These are phyloP conservation scores for Syzygium aromaticum DNA, from an alignment of 345 rosid genomes.

Conservation along the genomic window DNA sequence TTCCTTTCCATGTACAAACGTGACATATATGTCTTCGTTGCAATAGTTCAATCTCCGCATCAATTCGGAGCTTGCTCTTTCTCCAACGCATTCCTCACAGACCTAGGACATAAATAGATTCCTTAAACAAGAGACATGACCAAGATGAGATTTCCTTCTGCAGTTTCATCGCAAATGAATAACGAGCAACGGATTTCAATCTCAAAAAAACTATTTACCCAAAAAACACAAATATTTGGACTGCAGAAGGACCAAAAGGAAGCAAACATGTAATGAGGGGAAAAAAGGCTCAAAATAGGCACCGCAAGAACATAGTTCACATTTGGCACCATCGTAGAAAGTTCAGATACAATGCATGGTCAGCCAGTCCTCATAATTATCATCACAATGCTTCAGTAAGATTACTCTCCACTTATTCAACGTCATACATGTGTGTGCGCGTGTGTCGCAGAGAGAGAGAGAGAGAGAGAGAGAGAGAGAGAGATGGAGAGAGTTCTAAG, in stretches of 20 bases:
- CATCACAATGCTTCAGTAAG: background rate
- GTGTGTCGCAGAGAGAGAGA: background rate
- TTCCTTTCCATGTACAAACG: constrained; percentile 81
- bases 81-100: constrained; percentile 93
- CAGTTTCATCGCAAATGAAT: background rate
- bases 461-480: background rate
- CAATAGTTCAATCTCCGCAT: constrained; percentile 79
- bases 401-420: background rate
- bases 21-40: constrained; percentile 64
- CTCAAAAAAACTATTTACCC: background rate
- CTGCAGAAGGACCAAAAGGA: background rate
- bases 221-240: background rate
- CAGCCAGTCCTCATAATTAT: background rate
- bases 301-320: background rate
- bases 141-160: background rate
- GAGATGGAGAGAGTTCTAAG: background rate
- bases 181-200: background rate
- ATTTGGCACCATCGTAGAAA: background rate
- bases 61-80: constrained; percentile 82
- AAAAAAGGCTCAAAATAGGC: background rate
- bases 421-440: background rate
- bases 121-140: background rate
- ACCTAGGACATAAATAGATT: constrained; percentile 26
- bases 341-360: background rate
- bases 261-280: background rate